Conservation (phyloP, 305 asterid species). For the Withania somnifera region DNA sequence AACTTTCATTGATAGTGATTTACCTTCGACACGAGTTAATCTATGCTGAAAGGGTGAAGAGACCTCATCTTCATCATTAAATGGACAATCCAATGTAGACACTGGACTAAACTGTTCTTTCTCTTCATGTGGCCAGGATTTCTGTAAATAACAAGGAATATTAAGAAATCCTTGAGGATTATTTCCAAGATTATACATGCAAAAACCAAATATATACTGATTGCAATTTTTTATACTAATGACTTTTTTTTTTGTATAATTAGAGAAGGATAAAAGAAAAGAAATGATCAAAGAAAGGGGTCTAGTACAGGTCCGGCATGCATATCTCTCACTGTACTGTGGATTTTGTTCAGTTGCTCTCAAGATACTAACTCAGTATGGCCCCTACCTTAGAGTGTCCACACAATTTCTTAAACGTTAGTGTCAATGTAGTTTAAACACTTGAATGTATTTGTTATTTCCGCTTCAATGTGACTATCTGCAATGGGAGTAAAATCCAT, state of each 20-base stretch:
- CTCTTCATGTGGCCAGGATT: slow-evolving; percentile 42
- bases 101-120: slow-evolving; percentile 85
- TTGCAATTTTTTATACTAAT: neutral
- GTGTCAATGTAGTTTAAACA: neutral
- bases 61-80: slow-evolving; percentile 60
- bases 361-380: neutral
- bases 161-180: neutral
- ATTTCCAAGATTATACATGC: neutral
- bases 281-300: neutral
- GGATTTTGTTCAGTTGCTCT: neutral
- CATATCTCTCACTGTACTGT: neutral
- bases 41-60: slow-evolving; percentile 54
- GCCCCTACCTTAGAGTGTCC: slow-evolving; percentile 6
- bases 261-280: neutral
- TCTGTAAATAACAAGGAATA: slow-evolving; percentile 16
- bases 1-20: neutral
- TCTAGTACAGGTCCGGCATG: neutral
- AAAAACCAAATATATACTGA: neutral
- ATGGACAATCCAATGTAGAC: slow-evolving; percentile 67
- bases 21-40: slow-evolving; percentile 48
- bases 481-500: neutral
- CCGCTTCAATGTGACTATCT: neutral
- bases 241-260: neutral
- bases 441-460: neutral
- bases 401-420: slow-evolving; percentile 14